Evolutionary conservation across 768 basidiomycete genomes (phyloP), one percentile per base, ranked within the genome.

Genomic region (Albatrellus ellisii): DNA sequence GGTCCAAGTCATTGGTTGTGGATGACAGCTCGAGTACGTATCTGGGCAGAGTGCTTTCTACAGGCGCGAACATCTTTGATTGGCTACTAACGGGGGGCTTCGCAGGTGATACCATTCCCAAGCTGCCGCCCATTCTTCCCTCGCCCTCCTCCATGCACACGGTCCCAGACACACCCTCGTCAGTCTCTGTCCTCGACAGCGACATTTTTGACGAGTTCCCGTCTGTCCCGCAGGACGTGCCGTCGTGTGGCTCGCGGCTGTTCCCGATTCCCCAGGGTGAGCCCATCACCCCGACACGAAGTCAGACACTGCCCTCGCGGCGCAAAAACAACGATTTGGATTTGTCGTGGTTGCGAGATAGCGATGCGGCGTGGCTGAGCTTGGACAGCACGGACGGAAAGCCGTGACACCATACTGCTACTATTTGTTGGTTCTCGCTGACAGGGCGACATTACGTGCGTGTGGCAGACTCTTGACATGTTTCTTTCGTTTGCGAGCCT

Each of bases 141-240:
- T 15, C 20, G 39, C 45, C 46, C 50, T 55, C 25, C 49, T 54
- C 34, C 52, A 59, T 47, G 20, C 35, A 20, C 15, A 12, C 39
- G 32, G 44, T 49, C 39, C 53, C 31, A 43, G 59, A 36, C 26
- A 21, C 50, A 36, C 39, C 50, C 1, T 68, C 42, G 24, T 37
- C 57, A 64, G 44, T 75, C 72, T 73, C 61, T 38, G 67, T 20
- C 1, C 43, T 83, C 32, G 77, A 79, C 52, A 62, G 64, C 46
- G 71, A 71, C 9, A 59, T 81, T 18, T 80, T 77, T 48, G 80
- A 83, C 44, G 70, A 78, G 6, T 84, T 85, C 58, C 83, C 83
- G 18, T 70, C 71, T 26, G 80, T 84, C 4, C 81, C 82, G 1
- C 62, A 68, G 36, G 64, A 62, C 14, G 56, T 66, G 56, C 24